Base-by-base conservation (phyloP, 441 rosid genomes). In the Arabidopsis hybrid region DNA sequence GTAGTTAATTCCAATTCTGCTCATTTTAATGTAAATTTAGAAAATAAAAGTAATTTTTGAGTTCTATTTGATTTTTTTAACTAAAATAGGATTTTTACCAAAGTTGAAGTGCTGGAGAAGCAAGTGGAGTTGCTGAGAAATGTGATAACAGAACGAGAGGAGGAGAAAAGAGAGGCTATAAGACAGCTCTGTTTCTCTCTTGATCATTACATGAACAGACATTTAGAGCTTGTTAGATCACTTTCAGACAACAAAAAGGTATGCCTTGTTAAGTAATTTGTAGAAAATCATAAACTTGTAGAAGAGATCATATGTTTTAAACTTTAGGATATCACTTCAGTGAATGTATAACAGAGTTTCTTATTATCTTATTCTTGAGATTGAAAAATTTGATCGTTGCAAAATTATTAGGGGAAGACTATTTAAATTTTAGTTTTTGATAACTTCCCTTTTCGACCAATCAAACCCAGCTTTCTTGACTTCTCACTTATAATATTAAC, bases 161-260 rank as follows among this genome's bases (percentile, higher is more conserved):
- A 93, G 75, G 89, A 84, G 84, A 90, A 91, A 80, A 76, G 89
- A 69, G 91, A 87, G 80, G 98, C 88, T 36, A 91, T 93, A 68
- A 73, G 91, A 67, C 91, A 91, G 69, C 96, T 93, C 58, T 89
- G 94, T 78, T 83, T 91, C 83, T 83, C 93, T 26, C 70, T 93
- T 65, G 97, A 93, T 72, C 88, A 93, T 76, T 91, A 87, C 64
- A 84, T 80, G 81, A 87, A 80, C 55, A 86, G 86, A 8, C 88
- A 91, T 35, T 78, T 78, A 46, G 83, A 87, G 60, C 87, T 88
- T 43, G 78, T 83, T 36, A 76, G 85, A 76, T 89, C 89, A 64
- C 75, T 89, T 71, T 56, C 81, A 60, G 80, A 75, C 58, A 74
- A 35, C 8, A 65, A 74, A 51, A 7, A 77, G 83, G 82, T 53